Base-by-base conservation (phyloP, 495 filamentous ascomycete species). In the Annulohypoxylon maeteangense region DNA sequence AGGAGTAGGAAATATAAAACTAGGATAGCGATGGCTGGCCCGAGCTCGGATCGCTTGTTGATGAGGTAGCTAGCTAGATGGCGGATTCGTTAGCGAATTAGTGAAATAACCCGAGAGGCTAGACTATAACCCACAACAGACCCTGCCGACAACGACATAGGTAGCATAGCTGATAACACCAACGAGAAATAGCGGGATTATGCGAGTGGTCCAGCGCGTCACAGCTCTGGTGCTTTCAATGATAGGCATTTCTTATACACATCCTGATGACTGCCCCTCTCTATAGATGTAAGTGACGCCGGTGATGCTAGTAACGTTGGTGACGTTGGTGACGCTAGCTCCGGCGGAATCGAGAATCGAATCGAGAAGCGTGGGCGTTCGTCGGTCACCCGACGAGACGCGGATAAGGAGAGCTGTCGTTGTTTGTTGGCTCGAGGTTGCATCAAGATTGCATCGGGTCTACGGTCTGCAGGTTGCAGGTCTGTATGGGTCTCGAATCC, bases 1-100 rank as follows among this genome's bases (percentile, higher is more conserved):
- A 97, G 81, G 23, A 94, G 84, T 50, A 91, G 12, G 67, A 89
- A 91, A 79, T 92, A 94, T 44, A 93, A 65, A 14, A 87, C 85
- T 51, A 97, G 78, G 62, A 96, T 87, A 4, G 86, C 87, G 38
- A 90, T 87, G 50, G 90, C 92, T 42, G 87, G 78, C 63, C 87
- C 87, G 68, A 78, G 71, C 44, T 85, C 79, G 20, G 83, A 72
- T 51, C 79, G 78, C 34, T 84, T 82, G 57, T 83, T 76, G 64
- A 93, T 81, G 47, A 92, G 86, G 73, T 89, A 90, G 70, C 88
- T 84, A 47, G 91, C 90, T 93, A 14, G 20, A 25, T 25, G 51
- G 20, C 25, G 18, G 18, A 16, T 34, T 38, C 18, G 55, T 71
- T 22, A 72, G 63, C 27, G 16, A 40, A 12, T 57, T 51, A 16